phyloP scores from a whole-genome alignment of 805 yeast genomes.

The Candida incommunis region DNA sequence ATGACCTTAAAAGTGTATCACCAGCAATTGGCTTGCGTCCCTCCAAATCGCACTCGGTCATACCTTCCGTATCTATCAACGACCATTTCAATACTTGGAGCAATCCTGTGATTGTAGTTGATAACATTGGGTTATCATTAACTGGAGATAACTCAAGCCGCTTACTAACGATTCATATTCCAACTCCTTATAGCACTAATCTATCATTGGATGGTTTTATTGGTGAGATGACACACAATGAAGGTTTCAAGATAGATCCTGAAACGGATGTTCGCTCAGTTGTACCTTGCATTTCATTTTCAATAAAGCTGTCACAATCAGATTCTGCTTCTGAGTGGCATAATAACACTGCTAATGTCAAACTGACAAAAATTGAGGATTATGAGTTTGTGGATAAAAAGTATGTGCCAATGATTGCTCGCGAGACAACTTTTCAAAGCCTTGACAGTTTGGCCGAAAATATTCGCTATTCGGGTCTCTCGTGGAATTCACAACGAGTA shows the following conservation, averaged over 20 bases:
- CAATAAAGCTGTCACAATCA: neutral
- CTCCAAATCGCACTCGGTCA: neutral
- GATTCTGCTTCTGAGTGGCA: neutral
- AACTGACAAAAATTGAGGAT: neutral
- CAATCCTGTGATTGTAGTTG: neutral
- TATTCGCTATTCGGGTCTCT: neutral
- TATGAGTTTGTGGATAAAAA: neutral
- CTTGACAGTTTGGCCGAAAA: neutral
- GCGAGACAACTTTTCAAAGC: neutral
- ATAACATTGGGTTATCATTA: neutral
- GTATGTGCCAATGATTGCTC: neutral
- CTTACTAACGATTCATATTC: neutral
- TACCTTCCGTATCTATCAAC: neutral
- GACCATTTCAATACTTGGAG: neutral
- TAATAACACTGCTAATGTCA: neutral
- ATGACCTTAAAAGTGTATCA: neutral
- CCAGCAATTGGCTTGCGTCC: neutral
- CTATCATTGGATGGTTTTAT: neutral
- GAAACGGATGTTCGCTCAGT: neutral
- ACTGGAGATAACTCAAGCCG: neutral
- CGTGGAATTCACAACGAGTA: neutral
- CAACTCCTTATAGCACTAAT: neutral
- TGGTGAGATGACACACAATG: neutral
- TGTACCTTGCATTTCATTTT: slow-evolving; percentile 1
- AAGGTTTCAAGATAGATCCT: neutral